These are phyloP conservation scores for Yamadazyma oceani DNA, from an alignment of 1,139 yeast genomes.

Conservation along the genomic window DNA sequence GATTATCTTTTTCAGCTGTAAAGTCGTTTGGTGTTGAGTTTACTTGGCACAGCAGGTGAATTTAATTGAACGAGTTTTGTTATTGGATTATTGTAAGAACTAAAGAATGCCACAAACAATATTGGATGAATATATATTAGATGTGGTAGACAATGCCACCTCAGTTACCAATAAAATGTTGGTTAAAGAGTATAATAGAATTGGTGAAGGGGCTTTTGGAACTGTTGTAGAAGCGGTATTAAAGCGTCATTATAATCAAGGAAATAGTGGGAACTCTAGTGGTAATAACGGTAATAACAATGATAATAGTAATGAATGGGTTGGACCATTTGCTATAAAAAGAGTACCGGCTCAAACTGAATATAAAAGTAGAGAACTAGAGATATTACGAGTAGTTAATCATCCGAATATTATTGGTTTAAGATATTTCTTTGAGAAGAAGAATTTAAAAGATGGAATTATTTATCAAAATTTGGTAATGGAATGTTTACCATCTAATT, in stretches of 20 bases:
- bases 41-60: too few relatives aligned
- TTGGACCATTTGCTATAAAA: constrained; percentile 81
- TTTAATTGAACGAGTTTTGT: too few relatives aligned
- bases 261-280: background rate
- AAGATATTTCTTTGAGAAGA: constrained; percentile 66
- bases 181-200: constrained; percentile 66
- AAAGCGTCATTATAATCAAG: constrained; percentile 26
- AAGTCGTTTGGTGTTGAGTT: too few relatives aligned
- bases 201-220: constrained; percentile 86
- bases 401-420: constrained; percentile 77
- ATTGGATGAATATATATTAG: constrained; percentile 24
- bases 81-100: too few relatives aligned
- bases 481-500: constrained; percentile 82
- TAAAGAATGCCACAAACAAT: constrained; percentile 13
- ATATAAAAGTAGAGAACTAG: constrained; percentile 77
- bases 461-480: constrained; percentile 77
- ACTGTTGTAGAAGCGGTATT: constrained; percentile 76
- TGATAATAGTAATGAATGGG: constrained; percentile 38
- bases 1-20: too few relatives aligned
- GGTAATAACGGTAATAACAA: constrained; percentile 14
- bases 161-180: constrained; percentile 59
- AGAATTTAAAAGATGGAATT: constrained; percentile 56
- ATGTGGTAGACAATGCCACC: constrained; percentile 63
- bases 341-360: constrained; percentile 85
- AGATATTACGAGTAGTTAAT: constrained; percentile 66